Base-by-base conservation (phyloP, 2,329 filamentous ascomycete genomes). In the Trichophyton equinum region DNA sequence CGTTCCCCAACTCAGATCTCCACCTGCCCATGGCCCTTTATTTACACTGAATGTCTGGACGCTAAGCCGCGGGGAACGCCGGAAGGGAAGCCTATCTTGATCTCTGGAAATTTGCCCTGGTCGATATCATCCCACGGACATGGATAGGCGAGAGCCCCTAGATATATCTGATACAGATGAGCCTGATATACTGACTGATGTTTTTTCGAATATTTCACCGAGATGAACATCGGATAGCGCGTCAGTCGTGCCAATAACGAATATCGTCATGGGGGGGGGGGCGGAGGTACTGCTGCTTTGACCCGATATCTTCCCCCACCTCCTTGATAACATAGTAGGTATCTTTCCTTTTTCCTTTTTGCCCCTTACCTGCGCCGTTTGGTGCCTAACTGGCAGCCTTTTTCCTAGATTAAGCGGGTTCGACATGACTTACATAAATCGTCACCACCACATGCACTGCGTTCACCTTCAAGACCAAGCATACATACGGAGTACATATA, bases 71-170 rank as follows among this genome's bases (percentile, higher is more conserved):
- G 57, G 57, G 57, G 57, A 59, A 49, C 1, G 13, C 57, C 42
- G 57, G 57, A 49, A 59, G 42, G 47, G 40, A 59, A 59, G 57
- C 42, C 57, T 59, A 59, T 59, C 42, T 49, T 15, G 57, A 47
- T 49, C 13, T 11, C 47, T 40, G 57, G 57, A 59, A 33, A 18
- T 30, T 44, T 44, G 40, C 40, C 38, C 46, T 51, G 46, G 46
- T 47, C 44, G 44, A 13, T 15, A 27, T 51, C 22, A 27, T 46
- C n/a, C 57, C 38, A 46, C 22, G 57, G 38, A 58, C 57, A 58
- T 58, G 57, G 57, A 46, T 58, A 58, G 53, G 15, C 51, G 36
- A 56, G 7, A 38, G 9, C 30, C 55, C 36, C 40, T 25, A 57
- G 55, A 57, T 42, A 56, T 56, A 56, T 56, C 53, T 40, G 46